Base-by-base conservation (phyloP, 129 eudicot genomes). In the Ambrosia trifida region DNA sequence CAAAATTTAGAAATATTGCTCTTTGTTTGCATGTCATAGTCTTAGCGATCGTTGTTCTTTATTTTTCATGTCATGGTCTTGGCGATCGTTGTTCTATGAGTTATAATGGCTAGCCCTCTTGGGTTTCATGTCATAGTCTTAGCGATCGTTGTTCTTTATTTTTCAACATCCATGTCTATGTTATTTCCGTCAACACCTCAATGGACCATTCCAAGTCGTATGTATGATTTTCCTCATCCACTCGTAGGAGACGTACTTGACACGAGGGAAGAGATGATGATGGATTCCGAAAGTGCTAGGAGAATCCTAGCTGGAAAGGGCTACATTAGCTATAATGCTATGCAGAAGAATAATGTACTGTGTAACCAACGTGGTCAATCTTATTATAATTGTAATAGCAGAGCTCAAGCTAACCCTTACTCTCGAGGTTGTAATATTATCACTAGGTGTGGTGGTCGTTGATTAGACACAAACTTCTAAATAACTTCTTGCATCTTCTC, bases 341-440 rank as follows among this genome's bases (percentile, higher is more conserved):
- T 84, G 75, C 56, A 64, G 18, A 78, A 74, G 77, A 68, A 78
- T 60, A 78, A 66, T 0, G 81, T 84, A 17, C 85, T 83, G 4
- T 84, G 89, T 50, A 74, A 49, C 63, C 76, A 59, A 68, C 81
- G 83, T 51, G 89, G 89, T 4, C 76, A 65, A 2, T 84, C 89
- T 14, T 84, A 84, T 72, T 84, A 84, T 28, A 68, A 84, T 16
- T 84, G 89, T 72, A 56, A 69, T 14, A 32, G 61, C 3, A 58
- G 54, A 35, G 62, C 72, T 40, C 45, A 44, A n/a, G 89, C 83
- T 24, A 84, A 84, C 71, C 85, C 85, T 0, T 84, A 84, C 35
- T 64, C 47, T 3, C 83, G 89, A 18, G 83, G 85, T 16, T 84
- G 85, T 80, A 84, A 74, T 14, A 43, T 35, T 33, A 81, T 84